phyloP scores from a whole-genome alignment of 495 filamentous ascomycete species.

The Neurospora sp. region DNA sequence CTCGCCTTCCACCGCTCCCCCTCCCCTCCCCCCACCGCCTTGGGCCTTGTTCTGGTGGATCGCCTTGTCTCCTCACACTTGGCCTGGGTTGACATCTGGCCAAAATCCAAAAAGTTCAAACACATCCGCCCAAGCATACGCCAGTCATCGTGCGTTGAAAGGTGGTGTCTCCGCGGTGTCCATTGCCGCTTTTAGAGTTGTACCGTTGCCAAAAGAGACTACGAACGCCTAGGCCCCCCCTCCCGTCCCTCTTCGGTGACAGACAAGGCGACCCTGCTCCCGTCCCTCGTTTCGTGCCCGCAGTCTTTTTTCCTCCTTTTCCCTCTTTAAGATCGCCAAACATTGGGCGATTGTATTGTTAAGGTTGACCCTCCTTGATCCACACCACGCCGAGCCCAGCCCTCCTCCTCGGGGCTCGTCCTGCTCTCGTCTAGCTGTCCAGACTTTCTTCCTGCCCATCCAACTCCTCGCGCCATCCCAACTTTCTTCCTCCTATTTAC shows the following conservation, averaged over 20 bases:
- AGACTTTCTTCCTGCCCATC: neutral
- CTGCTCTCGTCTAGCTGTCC: neutral
- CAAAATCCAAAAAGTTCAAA: neutral
- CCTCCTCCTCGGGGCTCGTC: neutral
- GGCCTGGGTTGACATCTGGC: neutral
- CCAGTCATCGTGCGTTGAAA: neutral
- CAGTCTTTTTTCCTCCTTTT: neutral
- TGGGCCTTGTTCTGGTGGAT: neutral
- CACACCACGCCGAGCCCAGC: neutral
- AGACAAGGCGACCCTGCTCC: neutral
- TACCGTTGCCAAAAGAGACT: neutral
- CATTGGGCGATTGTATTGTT: neutral
- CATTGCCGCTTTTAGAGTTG: neutral
- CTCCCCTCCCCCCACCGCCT: neutral
- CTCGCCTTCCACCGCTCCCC: neutral
- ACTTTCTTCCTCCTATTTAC: neutral
- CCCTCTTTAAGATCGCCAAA: neutral
- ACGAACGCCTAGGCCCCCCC: neutral
- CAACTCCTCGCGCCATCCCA: neutral
- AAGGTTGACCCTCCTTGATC: neutral
- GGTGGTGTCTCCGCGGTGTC: neutral
- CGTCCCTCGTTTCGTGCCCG: neutral
- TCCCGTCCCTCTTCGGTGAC: neutral
- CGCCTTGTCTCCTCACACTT: neutral
- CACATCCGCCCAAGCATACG: neutral